Base-by-base conservation (phyloP, 2,329 filamentous ascomycete genomes). In the Penicillium sp. region DNA sequence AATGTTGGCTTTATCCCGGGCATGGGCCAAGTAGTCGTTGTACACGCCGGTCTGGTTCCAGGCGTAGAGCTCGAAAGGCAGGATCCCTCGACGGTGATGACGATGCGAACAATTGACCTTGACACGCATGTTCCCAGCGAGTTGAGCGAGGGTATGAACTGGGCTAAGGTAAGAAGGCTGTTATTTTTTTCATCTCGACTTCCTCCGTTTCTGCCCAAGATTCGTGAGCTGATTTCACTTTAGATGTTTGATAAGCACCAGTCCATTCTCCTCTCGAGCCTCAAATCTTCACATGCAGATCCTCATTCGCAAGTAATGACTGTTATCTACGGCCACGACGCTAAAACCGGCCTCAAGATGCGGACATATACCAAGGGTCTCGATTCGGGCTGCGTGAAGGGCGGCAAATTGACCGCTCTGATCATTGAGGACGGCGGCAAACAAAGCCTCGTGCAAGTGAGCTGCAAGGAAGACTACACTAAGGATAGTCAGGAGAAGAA, bases 251-350 rank as follows among this genome's bases (percentile, higher is more conserved):
- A 86, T 64, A 79, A 80, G 64, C 76, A 82, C 59, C 80, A 82
- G 68, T 69, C 71, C 5, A 57, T 73, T 1, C 44, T 78, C 60
- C 66, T 66, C 35, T 68, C 68, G 13, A 65, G 58, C n/a, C 59
- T 69, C 9, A 63, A 68, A 37, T 37, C 62, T 8, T 65, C 63
- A 38, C 65, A 60, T 8, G 63, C 59, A 13, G 63, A 68, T 35
- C 64, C 69, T 4, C 60, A 64, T 15, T 66, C 73, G 26, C 58
- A 73, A 26, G 81, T 85, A 10, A 86, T 82, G 44, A 92, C 91
- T 0, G 89, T 96, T 44, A 84, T 96, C 60, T 97, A 96, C 76
- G 93, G 93, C 5, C 94, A 98, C 74, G 92, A 97, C 74, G 86
- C 92, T 24, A 88, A 89, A 70, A 79, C 80, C 2, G 93, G 92